Evolutionary conservation across 768 basidiomycete genomes (phyloP).

Genomic region (Mycena albidolilacea): DNA sequence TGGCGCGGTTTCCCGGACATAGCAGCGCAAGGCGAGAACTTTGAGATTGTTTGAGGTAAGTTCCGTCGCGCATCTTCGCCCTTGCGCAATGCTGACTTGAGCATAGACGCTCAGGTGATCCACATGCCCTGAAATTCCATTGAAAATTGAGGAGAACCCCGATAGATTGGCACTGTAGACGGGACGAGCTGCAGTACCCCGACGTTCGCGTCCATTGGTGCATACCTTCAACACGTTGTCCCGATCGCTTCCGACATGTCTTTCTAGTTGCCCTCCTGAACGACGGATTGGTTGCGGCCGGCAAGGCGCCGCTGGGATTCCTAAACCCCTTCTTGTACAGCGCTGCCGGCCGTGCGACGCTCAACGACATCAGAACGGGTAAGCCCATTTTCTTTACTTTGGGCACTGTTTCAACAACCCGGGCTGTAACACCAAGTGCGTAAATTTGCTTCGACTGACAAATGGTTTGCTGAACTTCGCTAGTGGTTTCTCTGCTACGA

Average conservation of each 20-base stretch:
- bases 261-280: constrained; percentile 18
- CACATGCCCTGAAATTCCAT: not conserved
- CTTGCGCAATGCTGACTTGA: not conserved
- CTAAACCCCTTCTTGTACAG: constrained; percentile 36
- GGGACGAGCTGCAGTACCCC: constrained; percentile 24
- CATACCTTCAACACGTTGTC: not conserved
- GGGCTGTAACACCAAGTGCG: constrained; percentile 28
- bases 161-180: constrained; percentile 22
- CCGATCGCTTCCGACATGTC: not conserved
- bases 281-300: constrained; percentile 21
- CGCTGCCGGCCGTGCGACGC: constrained; percentile 21
- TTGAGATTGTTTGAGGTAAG: constrained; percentile 26
- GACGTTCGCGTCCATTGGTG: constrained; percentile 12
- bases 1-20: constrained; percentile 41
- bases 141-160: not conserved
- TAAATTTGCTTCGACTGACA: not conserved
- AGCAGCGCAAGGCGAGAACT: constrained; percentile 22
- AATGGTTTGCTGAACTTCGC: not conserved
- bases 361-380: constrained; percentile 28
- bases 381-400: not conserved
- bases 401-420: constrained; percentile 9
- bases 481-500: constrained; percentile 16
- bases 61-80: not conserved
- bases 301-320: constrained; percentile 29
- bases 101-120: constrained; percentile 12